Percentiles rank a stretch among this genome's conserved stretches.
Conservation (phyloP, 1,284 basidiomycete species). For the Malassezia dermatis region DNA sequence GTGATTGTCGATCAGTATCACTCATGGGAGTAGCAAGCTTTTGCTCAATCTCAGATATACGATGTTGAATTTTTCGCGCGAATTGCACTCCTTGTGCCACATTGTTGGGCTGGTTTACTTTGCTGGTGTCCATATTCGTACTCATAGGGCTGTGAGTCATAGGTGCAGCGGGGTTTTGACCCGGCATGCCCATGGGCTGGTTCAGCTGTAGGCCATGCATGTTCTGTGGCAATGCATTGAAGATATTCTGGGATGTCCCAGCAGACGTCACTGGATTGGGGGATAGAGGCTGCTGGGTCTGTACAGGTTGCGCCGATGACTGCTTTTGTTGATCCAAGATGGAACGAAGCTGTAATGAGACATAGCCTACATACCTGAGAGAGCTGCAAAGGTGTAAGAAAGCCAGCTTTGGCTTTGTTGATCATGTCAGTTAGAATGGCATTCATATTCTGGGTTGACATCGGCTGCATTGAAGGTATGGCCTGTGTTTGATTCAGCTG, state of each 20-base stretch:
- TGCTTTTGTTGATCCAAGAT: constrained; percentile 22
- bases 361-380: constrained; percentile 11
- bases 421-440: constrained; percentile 7
- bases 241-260: background rate
- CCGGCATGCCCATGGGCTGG: background rate
- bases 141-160: background rate
- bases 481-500: background rate
- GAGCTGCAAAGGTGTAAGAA: constrained; percentile 28
- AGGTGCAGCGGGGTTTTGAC: background rate
- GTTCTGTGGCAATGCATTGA: constrained; percentile 1
- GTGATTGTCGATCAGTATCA: constrained; percentile 24
- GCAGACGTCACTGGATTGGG: background rate
- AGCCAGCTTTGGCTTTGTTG: constrained; percentile 20
- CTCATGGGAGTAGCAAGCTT: constrained; percentile 26
- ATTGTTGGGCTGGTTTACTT: constrained; percentile 5
- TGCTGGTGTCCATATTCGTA: background rate
- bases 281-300: background rate
- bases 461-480: background rate
- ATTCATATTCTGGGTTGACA: background rate
- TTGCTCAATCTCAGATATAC: constrained; percentile 28
- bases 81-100: constrained; percentile 24
- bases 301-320: constrained; percentile 2
- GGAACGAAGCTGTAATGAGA: constrained; percentile 14
- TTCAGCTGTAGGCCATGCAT: background rate
- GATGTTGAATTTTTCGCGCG: constrained; percentile 29